Conservation (phyloP, 495 filamentous ascomycete species). For the Evernia prunastri region DNA sequence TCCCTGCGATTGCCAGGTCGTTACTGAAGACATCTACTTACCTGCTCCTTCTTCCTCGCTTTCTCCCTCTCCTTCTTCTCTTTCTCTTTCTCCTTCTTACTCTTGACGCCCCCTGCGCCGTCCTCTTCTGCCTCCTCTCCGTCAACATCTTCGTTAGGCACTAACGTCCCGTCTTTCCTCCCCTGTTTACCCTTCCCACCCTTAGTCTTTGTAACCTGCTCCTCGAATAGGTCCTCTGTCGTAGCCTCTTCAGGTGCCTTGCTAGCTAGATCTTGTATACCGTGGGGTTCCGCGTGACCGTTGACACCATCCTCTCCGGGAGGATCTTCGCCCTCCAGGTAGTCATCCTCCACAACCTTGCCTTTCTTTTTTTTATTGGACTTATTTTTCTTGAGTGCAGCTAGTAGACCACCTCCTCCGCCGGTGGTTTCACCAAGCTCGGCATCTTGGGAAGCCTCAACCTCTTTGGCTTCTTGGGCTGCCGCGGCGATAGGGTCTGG, state of each 20-base stretch:
- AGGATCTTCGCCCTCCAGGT: conserved; percentile 64
- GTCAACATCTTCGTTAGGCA: conserved; percentile 36
- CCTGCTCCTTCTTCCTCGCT: conserved; percentile 88
- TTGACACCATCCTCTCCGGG: conserved; percentile 35
- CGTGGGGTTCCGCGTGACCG: conserved; percentile 35
- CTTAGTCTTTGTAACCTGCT: conserved; percentile 62
- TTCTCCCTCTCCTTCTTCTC: conserved; percentile 91
- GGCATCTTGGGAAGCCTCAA: conserved; percentile 40
- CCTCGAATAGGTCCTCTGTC: conserved; percentile 78
- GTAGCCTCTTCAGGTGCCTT: conserved; percentile 81
- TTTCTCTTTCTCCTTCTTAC: conserved; percentile 95
- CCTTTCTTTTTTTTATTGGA: conserved; percentile 93
- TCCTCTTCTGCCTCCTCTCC: conserved; percentile 49
- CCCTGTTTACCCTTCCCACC: conserved; percentile 44
- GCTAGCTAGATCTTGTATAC: conserved; percentile 38
- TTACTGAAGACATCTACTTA: conserved; percentile 30
- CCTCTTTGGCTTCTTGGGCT: conserved; percentile 43
- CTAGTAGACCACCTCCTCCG: conserved; percentile 70
- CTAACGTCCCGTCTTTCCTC: conserved; percentile 26
- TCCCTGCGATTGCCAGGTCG: neutral
- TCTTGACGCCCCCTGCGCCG: conserved; percentile 58
- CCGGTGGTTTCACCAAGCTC: conserved; percentile 41
- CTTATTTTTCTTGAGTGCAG: conserved; percentile 78
- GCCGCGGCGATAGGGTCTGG: conserved; percentile 45
- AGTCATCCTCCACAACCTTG: conserved; percentile 57